Evolutionary conservation across 2,329 filamentous ascomycete genomes (phyloP).

Genomic region (Lecanicillium sp.): DNA sequence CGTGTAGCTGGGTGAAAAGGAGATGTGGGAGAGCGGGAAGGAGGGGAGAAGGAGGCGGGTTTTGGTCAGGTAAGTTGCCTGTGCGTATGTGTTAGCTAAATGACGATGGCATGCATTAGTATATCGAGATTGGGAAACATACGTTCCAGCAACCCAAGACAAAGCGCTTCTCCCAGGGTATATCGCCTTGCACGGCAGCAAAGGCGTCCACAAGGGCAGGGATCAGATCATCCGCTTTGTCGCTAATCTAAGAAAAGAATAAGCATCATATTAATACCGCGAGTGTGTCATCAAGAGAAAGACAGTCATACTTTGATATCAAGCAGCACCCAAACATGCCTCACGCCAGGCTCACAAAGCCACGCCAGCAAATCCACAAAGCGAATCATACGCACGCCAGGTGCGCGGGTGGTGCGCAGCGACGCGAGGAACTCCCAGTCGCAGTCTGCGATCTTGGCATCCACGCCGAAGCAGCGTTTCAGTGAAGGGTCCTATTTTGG

Average conservation of each 20-base stretch:
- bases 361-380: constrained; percentile 68
- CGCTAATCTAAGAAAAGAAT: constrained; percentile 65
- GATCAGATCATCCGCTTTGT: constrained; percentile 65
- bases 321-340: constrained; percentile 71
- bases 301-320: constrained; percentile 69
- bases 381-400: constrained; percentile 64
- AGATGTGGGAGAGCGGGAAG: constrained; percentile 61
- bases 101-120: background rate
- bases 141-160: constrained; percentile 79
- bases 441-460: constrained; percentile 65
- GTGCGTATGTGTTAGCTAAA: background rate
- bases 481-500: constrained; percentile 59
- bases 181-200: constrained; percentile 35
- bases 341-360: constrained; percentile 54
- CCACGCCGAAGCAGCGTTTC: constrained; percentile 73
- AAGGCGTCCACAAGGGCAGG: constrained; percentile 58
- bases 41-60: constrained; percentile 53
- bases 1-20: constrained; percentile 60
- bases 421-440: constrained; percentile 67
- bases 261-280: too few relatives aligned
- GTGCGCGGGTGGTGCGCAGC: constrained; percentile 58
- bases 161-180: constrained; percentile 65
- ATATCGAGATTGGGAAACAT: constrained; percentile 13
- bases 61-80: constrained; percentile 61
- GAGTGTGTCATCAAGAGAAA: too few relatives aligned